phyloP scores from a whole-genome alignment of 768 basidiomycete species.

The Agaricus blazei region DNA sequence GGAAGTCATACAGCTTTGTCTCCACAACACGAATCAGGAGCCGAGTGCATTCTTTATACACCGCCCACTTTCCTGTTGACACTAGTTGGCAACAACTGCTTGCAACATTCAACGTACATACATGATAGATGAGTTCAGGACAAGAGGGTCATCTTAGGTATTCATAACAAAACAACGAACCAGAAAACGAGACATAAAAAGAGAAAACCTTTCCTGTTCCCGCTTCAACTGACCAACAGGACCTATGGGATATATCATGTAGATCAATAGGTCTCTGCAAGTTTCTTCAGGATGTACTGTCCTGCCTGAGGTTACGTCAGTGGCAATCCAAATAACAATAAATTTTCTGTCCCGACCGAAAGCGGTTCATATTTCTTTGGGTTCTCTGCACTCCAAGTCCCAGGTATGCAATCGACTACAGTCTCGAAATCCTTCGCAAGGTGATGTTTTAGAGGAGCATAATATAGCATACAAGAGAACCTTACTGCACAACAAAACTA shows the following conservation, averaged over 20 bases:
- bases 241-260: background rate
- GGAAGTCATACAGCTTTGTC: too few species aligned
- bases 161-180: too few species aligned
- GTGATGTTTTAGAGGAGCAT: background rate
- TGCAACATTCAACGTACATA: too few species aligned
- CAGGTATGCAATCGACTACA: constrained; percentile 46
- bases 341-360: constrained; percentile 21
- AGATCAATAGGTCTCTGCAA: constrained; percentile 20
- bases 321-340: background rate
- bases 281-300: constrained; percentile 33
- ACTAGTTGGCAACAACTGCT: too few species aligned
- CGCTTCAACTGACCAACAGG: too few species aligned
- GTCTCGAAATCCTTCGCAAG: constrained; percentile 30
- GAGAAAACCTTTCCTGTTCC: too few species aligned
- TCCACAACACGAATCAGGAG: too few species aligned
- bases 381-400: constrained; percentile 37
- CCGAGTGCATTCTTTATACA: too few species aligned
- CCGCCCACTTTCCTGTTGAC: too few species aligned
- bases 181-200: too few species aligned
- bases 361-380: constrained; percentile 50
- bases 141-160: too few species aligned
- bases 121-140: too few species aligned
- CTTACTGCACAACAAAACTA: constrained; percentile 31
- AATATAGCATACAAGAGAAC: background rate
- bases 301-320: constrained; percentile 17